Evolutionary conservation across 805 yeast genomes (phyloP).

Genomic region (Starmera dryadoides): DNA sequence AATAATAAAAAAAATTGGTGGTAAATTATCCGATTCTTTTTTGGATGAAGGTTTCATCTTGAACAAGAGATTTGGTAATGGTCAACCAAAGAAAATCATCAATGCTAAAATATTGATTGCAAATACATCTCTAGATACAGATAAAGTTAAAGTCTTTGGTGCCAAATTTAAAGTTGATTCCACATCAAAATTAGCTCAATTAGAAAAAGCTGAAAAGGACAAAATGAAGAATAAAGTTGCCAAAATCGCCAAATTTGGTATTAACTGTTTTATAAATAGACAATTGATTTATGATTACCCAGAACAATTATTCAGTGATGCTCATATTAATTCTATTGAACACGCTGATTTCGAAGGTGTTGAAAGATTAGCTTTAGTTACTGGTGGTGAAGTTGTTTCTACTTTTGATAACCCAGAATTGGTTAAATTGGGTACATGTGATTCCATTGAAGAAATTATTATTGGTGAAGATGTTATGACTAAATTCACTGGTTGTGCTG

Average conservation of each 20-base stretch:
- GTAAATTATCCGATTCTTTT: slow-evolving; percentile 84
- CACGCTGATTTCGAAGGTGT: slow-evolving; percentile 99
- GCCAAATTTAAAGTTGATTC: slow-evolving; percentile 96
- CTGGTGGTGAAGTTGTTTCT: slow-evolving; percentile 97
- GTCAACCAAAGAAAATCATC: slow-evolving; percentile 80
- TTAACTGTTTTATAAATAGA: slow-evolving; percentile 88
- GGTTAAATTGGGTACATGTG: slow-evolving; percentile 84
- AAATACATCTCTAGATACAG: slow-evolving; percentile 94
- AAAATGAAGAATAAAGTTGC: slow-evolving; percentile 89
- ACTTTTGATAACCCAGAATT: slow-evolving; percentile 90
- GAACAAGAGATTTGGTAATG: slow-evolving; percentile 87
- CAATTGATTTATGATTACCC: slow-evolving; percentile 98
- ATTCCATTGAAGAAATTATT: slow-evolving; percentile 80
- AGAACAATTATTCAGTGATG: slow-evolving; percentile 86
- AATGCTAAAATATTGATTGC: slow-evolving; percentile 88
- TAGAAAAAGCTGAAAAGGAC: slow-evolving; percentile 88
- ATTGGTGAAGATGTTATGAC: slow-evolving; percentile 91
- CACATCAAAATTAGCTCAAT: slow-evolving; percentile 85
- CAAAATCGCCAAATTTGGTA: slow-evolving; percentile 80
- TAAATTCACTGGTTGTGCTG: slow-evolving; percentile 91
- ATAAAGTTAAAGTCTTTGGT: slow-evolving; percentile 94
- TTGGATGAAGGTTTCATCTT: slow-evolving; percentile 94
- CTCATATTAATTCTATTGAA: slow-evolving; percentile 85
- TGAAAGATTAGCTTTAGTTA: slow-evolving; percentile 90
- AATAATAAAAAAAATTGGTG: slow-evolving; percentile 89